Evolutionary conservation across 805 yeast genomes (phyloP), one percentile per base, ranked within the genome.

Genomic region (Starmerella ratchasimensis): DNA sequence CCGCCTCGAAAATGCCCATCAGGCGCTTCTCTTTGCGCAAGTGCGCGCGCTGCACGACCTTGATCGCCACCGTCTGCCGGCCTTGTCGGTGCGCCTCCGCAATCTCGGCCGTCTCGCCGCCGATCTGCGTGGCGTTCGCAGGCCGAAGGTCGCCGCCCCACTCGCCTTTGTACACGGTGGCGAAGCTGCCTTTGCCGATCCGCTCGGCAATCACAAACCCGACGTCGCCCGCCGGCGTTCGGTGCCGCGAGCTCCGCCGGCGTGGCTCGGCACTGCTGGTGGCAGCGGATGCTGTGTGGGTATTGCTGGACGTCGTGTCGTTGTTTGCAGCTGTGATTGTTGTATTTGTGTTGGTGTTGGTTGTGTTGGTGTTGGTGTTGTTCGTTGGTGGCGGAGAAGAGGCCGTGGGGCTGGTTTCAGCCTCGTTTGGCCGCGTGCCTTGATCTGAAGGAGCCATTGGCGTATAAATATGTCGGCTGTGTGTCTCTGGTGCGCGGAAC

Each of bases 101-200:
- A 6, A 9, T n/a, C 28, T 10, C n/a, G 7, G 7, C n/a, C n/a
- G n/a, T 7, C 15, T 15, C n/a, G 6, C 15, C 28, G 15, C 15
- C 13, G 28, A 7, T 6, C 15, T 26, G 7, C 28, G 16, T 38
- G 31, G 21, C 20, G 26, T 11, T 19, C 36, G 24, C 26, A 22
- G 21, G 26, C 24, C 8, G 28, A 14, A 38, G 36, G 28, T 45
- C 42, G 17, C 44, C 42, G 16, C 41, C 43, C 42, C 41, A 37
- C 40, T 69, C 65, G 36, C 95, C 94, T 59, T 82, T 84, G 64
- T 80, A 88, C 19, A 90, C 98, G 44, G 77, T 79, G 50, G 98
- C 98, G 63, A 90, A 90, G 7, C 94, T 80, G 24, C 98, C 98
- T 51, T 80, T 75, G 18, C 98, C 98, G 37, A 90, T 88, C 57